These are phyloP conservation scores for Gossypium davidsonii DNA, from an alignment of 441 rosid species.

Conservation along the genomic window DNA sequence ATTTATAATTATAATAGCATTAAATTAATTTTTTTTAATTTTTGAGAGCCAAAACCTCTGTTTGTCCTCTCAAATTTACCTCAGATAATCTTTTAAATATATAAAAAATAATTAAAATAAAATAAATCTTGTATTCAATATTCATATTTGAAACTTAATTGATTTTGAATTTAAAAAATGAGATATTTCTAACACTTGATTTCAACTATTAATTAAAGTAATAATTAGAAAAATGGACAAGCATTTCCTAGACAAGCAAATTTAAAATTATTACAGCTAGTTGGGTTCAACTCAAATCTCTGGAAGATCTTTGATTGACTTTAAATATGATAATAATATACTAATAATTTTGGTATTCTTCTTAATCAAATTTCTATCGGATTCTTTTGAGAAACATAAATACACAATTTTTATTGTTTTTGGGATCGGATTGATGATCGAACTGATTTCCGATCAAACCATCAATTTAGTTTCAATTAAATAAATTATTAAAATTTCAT, in stretches of 20 bases:
- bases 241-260: neutral
- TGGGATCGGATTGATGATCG: rapidly evolving
- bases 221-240: neutral
- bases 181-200: neutral
- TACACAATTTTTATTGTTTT: neutral
- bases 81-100: neutral
- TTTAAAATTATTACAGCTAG: neutral
- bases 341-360: neutral
- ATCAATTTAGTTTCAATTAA: too few species aligned
- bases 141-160: neutral
- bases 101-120: neutral
- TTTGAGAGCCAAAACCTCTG: too few species aligned
- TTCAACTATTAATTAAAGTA: neutral
- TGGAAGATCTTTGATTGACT: neutral
- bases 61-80: too few species aligned
- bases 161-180: neutral
- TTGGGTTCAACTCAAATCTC: slow-evolving; percentile 5
- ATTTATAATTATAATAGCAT: too few species aligned
- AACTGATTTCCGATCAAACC: too few species aligned
- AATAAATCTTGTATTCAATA: neutral
- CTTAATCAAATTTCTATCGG: too few species aligned
- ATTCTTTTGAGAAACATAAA: neutral
- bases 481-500: too few species aligned
- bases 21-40: too few species aligned
- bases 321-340: neutral